Conservation (phyloP, 139 green algal species). For the Micractinium sp. region DNA sequence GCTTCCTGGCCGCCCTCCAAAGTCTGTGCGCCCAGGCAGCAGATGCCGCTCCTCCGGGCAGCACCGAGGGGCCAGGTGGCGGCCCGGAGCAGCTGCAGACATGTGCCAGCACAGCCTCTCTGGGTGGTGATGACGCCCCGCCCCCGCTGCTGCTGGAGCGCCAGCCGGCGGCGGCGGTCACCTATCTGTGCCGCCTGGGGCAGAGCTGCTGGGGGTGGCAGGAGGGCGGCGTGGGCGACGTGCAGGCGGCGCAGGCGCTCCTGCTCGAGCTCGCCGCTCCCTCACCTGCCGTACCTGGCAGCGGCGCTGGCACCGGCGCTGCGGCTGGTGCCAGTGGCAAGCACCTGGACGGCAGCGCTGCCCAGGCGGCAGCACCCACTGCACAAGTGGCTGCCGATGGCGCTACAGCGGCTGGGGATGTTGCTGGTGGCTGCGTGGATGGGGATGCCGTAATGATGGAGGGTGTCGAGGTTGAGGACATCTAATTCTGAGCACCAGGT, state of each 20-base stretch:
- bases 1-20: background rate
- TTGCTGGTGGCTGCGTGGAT: background rate
- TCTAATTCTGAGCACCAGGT: too few species aligned
- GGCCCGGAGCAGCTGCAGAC: background rate
- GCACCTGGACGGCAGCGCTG: background rate
- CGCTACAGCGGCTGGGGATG: background rate
- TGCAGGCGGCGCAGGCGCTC: background rate
- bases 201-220: slow-evolving; percentile 15
- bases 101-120: background rate
- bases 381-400: background rate
- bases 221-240: background rate
- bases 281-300: background rate
- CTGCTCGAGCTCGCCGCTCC: background rate
- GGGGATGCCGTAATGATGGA: background rate
- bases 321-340: background rate
- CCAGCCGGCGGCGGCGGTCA: background rate
- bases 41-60: background rate
- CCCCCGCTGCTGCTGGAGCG: slow-evolving; percentile 23
- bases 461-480: slow-evolving; percentile 2
- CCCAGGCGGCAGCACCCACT: background rate
- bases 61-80: background rate
- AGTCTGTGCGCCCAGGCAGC: background rate
- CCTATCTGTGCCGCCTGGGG: background rate
- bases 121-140: background rate
- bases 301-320: background rate